These are phyloP conservation scores for Alternaria atra DNA, from an alignment of 2,329 filamentous ascomycete genomes.

Conservation along the genomic window DNA sequence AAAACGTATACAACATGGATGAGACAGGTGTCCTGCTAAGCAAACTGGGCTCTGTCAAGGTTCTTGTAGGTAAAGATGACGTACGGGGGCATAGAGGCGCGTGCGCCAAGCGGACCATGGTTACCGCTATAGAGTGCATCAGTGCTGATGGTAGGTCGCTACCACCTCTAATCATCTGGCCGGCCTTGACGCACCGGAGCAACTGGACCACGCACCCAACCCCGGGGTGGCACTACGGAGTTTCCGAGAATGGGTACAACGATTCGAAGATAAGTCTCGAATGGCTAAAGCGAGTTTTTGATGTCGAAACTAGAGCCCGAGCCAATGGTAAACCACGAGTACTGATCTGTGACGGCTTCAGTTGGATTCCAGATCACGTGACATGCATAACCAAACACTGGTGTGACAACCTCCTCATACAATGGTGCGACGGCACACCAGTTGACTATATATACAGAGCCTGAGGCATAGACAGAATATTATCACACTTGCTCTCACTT, in stretches of 20 bases:
- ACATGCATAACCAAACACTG: constrained; percentile 6
- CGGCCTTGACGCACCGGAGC: constrained; percentile 16
- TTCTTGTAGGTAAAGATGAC: constrained; percentile 31
- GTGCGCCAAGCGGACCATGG: constrained; percentile 28
- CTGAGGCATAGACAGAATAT: neutral
- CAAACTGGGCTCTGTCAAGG: constrained; percentile 24
- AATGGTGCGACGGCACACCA: constrained; percentile 5
- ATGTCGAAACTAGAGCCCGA: no score
- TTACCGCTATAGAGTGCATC: constrained; percentile 31
- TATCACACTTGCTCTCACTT: no score
- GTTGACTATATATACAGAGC: constrained; percentile 1
- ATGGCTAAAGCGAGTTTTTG: no score
- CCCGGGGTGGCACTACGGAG: no score
- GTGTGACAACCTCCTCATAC: constrained; percentile 3
- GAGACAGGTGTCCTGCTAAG: no score
- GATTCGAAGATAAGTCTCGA: no score
- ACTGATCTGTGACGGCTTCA: no score
- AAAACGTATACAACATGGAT: constrained; percentile 34
- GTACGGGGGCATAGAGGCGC: constrained; percentile 27
- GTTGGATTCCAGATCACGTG: constrained; percentile 3
- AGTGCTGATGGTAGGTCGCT: constrained; percentile 29
- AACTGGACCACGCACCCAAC: no score
- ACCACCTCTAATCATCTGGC: constrained; percentile 30
- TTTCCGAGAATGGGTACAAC: no score
- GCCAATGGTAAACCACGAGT: no score